Evolutionary conservation across 257 asterid species (phyloP).

Genomic region (Solanum sitiens): DNA sequence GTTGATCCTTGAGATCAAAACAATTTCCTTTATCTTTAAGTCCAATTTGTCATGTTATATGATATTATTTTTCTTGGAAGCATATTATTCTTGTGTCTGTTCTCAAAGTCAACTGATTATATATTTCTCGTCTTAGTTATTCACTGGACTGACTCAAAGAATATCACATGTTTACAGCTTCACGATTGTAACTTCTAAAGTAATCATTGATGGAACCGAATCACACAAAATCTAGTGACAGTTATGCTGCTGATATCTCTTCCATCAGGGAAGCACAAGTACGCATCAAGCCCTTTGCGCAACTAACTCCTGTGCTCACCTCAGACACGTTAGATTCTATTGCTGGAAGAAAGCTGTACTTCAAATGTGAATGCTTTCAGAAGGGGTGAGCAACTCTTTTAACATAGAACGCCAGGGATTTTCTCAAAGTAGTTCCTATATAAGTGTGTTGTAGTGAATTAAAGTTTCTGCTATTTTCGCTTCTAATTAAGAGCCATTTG

Average conservation of each 20-base stretch:
- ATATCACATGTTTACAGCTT: background rate
- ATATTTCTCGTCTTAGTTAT: background rate
- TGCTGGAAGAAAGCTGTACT: constrained; percentile 60
- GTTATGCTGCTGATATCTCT: constrained; percentile 72
- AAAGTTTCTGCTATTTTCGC: background rate
- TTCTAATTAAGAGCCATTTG: background rate
- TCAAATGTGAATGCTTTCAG: constrained; percentile 90
- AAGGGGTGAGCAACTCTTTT: constrained; percentile 58
- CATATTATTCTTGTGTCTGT: background rate
- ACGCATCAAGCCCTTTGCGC: constrained; percentile 44
- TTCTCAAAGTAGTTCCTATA: background rate
- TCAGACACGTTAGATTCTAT: constrained; percentile 62
- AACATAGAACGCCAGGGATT: background rate
- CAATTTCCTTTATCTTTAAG: background rate
- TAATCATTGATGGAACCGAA: constrained; percentile 42
- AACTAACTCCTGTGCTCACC: constrained; percentile 64
- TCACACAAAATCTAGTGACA: constrained; percentile 7
- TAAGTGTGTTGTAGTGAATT: background rate
- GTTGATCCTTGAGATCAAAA: background rate
- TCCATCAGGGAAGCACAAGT: constrained; percentile 61
- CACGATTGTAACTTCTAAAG: background rate
- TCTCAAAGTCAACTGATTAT: background rate
- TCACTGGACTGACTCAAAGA: background rate
- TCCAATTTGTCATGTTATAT: background rate
- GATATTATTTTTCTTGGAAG: background rate